Percentiles rank a stretch among this genome's conserved stretches.
Evolutionary conservation across 192 early-diverging fungal species (phyloP).

Genomic region (Pecoramyces ruminantium): DNA sequence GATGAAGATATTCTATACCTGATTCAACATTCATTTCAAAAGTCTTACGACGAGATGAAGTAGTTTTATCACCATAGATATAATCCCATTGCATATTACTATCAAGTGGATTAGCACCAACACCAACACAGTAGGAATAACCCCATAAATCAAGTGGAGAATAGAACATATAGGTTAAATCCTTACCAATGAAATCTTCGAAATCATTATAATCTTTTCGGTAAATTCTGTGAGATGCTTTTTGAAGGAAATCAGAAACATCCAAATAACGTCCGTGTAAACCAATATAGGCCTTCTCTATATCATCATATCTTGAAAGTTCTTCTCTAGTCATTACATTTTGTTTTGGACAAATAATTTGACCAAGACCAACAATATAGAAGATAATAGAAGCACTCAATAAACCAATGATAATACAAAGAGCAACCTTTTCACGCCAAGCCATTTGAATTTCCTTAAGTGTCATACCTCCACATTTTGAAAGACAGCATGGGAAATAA

Average conservation of each 20-base stretch:
- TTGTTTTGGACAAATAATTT: slow-evolving; percentile 57
- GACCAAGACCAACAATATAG: slow-evolving; percentile 63
- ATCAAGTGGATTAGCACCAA: neutral
- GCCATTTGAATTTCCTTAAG: slow-evolving; percentile 85
- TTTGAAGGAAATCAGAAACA: neutral
- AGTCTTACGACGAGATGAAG: neutral
- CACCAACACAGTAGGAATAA: neutral
- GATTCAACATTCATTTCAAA: neutral
- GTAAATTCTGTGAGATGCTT: neutral
- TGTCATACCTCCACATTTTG: slow-evolving; percentile 52
- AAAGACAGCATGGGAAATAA: slow-evolving; percentile 42
- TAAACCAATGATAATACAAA: slow-evolving; percentile 70
- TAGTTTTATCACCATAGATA: neutral
- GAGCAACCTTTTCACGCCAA: slow-evolving; percentile 79
- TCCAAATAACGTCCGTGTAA: neutral
- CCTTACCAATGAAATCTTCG: neutral
- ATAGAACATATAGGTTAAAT: neutral
- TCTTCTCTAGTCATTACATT: slow-evolving; percentile 10
- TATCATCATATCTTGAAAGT: neutral
- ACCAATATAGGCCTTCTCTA: neutral
- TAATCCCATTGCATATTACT: neutral
- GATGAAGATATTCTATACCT: neutral
- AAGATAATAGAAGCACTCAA: slow-evolving; percentile 70
- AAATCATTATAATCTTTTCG: neutral
- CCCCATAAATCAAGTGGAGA: neutral